Evolutionary conservation across 2,329 filamentous ascomycete species (phyloP), one percentile per base, ranked within the genome.

Genomic region (Thielaviopsis punctulata): DNA sequence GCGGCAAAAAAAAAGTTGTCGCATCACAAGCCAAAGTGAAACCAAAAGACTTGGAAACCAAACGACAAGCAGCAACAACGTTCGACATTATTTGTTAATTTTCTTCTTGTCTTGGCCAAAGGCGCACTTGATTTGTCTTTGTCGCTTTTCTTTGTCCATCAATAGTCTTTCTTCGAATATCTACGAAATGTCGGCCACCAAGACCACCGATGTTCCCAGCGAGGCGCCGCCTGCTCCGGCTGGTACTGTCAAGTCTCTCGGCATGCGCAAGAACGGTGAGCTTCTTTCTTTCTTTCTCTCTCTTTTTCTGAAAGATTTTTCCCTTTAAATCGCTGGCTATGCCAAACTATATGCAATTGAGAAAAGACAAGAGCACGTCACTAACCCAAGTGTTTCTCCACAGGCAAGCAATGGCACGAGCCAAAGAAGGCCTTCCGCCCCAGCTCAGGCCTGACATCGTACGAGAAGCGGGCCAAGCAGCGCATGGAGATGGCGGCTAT

Each of bases 331-430:
- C n/a, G n/a, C n/a, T n/a, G n/a, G n/a, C n/a, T n/a, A n/a, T n/a
- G n/a, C n/a, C n/a, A n/a, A n/a, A n/a, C n/a, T n/a, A n/a, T n/a
- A n/a, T n/a, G n/a, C n/a, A n/a, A n/a, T n/a, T n/a, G n/a, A n/a
- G n/a, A n/a, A n/a, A n/a, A n/a, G n/a, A n/a, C 23, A 19, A 25
- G 27, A 15, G 6, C 18, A 10, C n/a, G n/a, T 43, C 18, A 45
- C 30, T 36, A 36, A 36, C 30, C 6, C n/a, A n/a, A n/a, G n/a
- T n/a, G 2, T 25, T 15, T 1, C 7, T 24, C 8, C 12, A 44
- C 63, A 95, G 92, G 92, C 64, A 95, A 96, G 71, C 86, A 94
- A 71, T 98, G 92, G 92, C 88, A 93, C 64, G 72, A 75, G 51
- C 73, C 77, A 24, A 90, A 88, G 65, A 85, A 82, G 57, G 80